Evolutionary conservation across 1,284 basidiomycete species (phyloP).

Genomic region (Acaromyces ingoldii): DNA sequence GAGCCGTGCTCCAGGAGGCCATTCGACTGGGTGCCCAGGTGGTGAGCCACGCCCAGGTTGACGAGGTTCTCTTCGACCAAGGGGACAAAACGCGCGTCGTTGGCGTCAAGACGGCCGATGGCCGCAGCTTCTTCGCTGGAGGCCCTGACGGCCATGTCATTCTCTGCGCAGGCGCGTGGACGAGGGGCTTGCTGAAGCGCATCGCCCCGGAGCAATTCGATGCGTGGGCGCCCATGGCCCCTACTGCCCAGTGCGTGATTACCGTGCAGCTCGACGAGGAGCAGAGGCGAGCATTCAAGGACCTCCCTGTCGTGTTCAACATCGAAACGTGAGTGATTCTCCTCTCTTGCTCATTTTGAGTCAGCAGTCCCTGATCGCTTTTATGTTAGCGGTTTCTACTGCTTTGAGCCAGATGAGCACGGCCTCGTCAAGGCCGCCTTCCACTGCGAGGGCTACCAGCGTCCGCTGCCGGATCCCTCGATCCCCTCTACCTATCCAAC

Average conservation of each 20-base stretch:
- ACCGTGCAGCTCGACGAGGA: constrained; percentile 68
- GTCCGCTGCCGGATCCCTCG: constrained; percentile 49
- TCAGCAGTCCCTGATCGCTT: constrained; percentile 21
- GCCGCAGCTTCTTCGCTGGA: constrained; percentile 54
- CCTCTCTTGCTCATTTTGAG: neutral
- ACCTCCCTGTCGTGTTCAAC: constrained; percentile 69
- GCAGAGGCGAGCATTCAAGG: constrained; percentile 63
- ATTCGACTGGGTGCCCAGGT: constrained; percentile 62
- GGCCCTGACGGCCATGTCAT: constrained; percentile 62
- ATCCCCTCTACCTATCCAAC: neutral
- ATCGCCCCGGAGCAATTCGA: constrained; percentile 12
- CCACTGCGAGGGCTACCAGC: constrained; percentile 64
- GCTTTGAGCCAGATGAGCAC: constrained; percentile 62
- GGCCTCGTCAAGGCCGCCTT: constrained; percentile 70
- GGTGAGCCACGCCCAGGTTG: constrained; percentile 60
- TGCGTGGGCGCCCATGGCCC: constrained; percentile 16
- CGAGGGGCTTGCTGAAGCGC: constrained; percentile 59
- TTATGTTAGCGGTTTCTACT: constrained; percentile 50
- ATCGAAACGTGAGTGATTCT: constrained; percentile 50
- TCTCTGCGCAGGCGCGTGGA: constrained; percentile 75
- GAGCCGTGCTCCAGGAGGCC: constrained; percentile 61
- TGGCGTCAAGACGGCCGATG: constrained; percentile 65
- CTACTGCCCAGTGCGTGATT: constrained; percentile 62
- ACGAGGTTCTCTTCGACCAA: constrained; percentile 52
- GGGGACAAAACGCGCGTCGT: constrained; percentile 53